Base-by-base conservation (phyloP, 805 yeast species). In the Wickerhamomyces subpelliculosus region DNA sequence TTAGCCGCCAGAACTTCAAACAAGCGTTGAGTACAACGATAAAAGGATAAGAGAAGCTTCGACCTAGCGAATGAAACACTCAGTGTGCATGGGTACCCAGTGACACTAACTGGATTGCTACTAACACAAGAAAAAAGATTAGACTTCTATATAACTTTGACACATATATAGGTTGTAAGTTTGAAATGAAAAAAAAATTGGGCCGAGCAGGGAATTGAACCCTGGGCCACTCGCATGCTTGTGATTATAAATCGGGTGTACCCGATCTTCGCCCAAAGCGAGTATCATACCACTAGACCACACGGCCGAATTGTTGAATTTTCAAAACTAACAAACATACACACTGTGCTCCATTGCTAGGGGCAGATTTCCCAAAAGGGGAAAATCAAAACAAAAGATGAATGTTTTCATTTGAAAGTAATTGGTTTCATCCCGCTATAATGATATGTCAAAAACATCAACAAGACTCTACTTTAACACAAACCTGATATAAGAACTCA, bases 161-260 rank as follows among this genome's bases (percentile, higher is more conserved):
- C 10, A 10, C 24, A 22, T 8, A 8, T 8, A 22, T 10, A 22
- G 10, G 10, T 22, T 22, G 7, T 8, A 22, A 10, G 24, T 8
- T 25, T 25, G 10, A 35, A 42, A 34, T 29, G 38, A 13, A 22
- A 40, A 46, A 46, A 38, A 43, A 46, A 47, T n/a, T 4, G 58
- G 58, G 58, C 58, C 55, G 55, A 45, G 51, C 58, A 44, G 58
- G 58, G 58, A 54, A 54, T 54, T 52, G 58, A 54, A 54, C 58
- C 58, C 58, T 44, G 58, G 58, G 42, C 58, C 57, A 51, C 58
- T 52, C 58, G 51, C 58, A 54, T 48, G 46, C 45, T 48, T 47
- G 36, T 34, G 42, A 43, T 32, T 30, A 19, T 27, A 37, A 37
- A 32, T 25, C 35, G 35, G 32, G 43, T 45, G 37, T 29, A 22